These are phyloP conservation scores for Rhipidocladum racemiflorum DNA, from an alignment of 176 grass and related monocot genomes.

Conservation along the genomic window DNA sequence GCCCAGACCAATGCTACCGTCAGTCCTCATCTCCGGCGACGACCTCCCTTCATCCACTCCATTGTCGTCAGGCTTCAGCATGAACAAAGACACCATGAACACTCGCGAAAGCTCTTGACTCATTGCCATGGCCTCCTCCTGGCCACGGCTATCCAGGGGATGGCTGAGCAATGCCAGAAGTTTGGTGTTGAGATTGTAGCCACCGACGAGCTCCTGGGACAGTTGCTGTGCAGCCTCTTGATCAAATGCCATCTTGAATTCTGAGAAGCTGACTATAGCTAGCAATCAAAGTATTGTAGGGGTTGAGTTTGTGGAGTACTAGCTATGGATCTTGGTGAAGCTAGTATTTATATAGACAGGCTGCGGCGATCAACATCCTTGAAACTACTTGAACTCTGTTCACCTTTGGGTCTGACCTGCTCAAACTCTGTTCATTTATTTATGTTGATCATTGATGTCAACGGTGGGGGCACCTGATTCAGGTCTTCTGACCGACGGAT, in stretches of 20 bases:
- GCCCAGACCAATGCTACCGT: not conserved
- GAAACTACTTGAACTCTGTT: not conserved
- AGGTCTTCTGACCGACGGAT: conserved; percentile 29
- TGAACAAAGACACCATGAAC: conserved; percentile 35
- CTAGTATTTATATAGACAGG: conserved; percentile 22
- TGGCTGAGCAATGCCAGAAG: conserved; percentile 23
- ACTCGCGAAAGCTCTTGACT: conserved; percentile 33
- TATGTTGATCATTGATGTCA: conserved; percentile 40
- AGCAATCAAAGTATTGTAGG: not conserved
- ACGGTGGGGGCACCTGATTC: not conserved
- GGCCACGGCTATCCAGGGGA: conserved; percentile 20
- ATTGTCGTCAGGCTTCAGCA: conserved; percentile 5
- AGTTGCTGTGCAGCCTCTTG: not conserved
- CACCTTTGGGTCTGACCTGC: conserved; percentile 13
- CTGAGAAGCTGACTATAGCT: not conserved
- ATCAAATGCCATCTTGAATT: conserved; percentile 36
- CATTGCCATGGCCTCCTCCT: conserved; percentile 17
- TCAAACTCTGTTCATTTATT: conserved; percentile 19
- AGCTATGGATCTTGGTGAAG: not conserved
- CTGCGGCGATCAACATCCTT: not conserved
- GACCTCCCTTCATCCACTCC: not conserved
- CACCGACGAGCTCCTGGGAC: conserved; percentile 21
- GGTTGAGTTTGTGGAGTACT: not conserved
- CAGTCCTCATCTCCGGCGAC: not conserved
- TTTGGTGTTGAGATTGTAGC: conserved; percentile 15